Percentiles rank a stretch among this genome's conserved stretches.
phyloP scores from a whole-genome alignment of 495 filamentous ascomycete species.

The Neurospora hispaniola region DNA sequence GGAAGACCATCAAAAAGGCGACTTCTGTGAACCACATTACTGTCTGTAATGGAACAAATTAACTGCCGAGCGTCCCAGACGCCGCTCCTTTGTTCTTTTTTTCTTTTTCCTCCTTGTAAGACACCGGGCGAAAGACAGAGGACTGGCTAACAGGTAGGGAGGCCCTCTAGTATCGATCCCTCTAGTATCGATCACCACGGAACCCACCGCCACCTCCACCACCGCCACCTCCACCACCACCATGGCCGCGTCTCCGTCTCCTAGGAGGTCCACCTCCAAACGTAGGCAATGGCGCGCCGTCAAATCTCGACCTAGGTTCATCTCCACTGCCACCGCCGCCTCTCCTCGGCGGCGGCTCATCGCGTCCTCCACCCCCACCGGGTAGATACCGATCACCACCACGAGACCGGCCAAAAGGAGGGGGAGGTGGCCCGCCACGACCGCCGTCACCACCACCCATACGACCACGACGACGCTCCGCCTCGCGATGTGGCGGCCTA shows the following conservation, averaged over 20 bases:
- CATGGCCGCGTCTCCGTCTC: slow-evolving; percentile 12
- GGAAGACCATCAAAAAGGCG: neutral
- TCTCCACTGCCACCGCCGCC: slow-evolving; percentile 2
- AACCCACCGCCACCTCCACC: slow-evolving; percentile 7
- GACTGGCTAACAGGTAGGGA: neutral
- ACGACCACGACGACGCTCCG: slow-evolving; percentile 13
- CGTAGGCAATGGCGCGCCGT: slow-evolving; percentile 22
- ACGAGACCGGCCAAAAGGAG: neutral
- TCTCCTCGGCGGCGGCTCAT: neutral
- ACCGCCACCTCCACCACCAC: slow-evolving; percentile 12
- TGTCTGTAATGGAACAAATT: neutral
- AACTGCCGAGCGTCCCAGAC: neutral
- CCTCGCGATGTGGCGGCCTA: slow-evolving; percentile 38
- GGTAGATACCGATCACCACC: slow-evolving; percentile 4
- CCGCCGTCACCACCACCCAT: slow-evolving; percentile 2
- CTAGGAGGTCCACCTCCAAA: slow-evolving; percentile 5
- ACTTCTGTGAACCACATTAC: neutral
- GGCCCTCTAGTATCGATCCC: neutral
- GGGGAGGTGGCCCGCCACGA: slow-evolving; percentile 3
- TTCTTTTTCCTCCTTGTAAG: neutral
- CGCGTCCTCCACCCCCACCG: slow-evolving; percentile 2
- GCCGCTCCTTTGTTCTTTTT: neutral
- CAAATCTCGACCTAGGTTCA: slow-evolving; percentile 18
- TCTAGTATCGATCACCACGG: slow-evolving; percentile 1
- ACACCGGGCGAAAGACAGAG: neutral